Evolutionary conservation across 1,139 yeast species (phyloP).

Genomic region (Meyerozyma smithsonii): DNA sequence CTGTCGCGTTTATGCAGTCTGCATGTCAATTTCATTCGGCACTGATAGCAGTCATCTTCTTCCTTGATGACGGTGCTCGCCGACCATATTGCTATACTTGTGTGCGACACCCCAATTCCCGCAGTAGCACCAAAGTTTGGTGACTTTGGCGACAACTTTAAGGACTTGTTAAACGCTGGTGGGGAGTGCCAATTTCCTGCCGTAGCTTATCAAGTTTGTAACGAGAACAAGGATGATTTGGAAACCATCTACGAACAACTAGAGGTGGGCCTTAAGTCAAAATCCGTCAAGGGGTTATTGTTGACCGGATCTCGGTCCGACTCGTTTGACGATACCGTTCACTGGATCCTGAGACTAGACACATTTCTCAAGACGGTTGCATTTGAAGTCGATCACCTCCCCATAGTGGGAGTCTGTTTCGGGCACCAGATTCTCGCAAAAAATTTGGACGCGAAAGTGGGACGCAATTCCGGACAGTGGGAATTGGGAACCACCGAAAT

Average conservation of each 20-base stretch:
- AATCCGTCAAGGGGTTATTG: slow-evolving; percentile 42
- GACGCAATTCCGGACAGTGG: slow-evolving; percentile 52
- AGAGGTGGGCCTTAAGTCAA: slow-evolving; percentile 20
- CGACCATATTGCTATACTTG: slow-evolving; percentile 40
- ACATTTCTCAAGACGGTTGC: slow-evolving; percentile 32
- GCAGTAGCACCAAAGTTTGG: slow-evolving; percentile 32
- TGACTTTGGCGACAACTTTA: slow-evolving; percentile 50
- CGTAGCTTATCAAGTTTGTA: slow-evolving; percentile 5
- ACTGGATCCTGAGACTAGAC: slow-evolving; percentile 51
- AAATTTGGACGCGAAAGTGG: slow-evolving; percentile 59
- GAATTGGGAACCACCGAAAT: slow-evolving; percentile 62
- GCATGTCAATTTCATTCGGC: too few species aligned
- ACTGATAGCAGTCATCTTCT: too few species aligned
- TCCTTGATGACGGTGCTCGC: slow-evolving; percentile 8
- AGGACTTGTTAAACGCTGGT: slow-evolving; percentile 20
- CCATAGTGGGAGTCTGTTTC: slow-evolving; percentile 69
- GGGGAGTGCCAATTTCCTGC: slow-evolving; percentile 8
- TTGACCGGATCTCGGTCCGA: slow-evolving; percentile 66
- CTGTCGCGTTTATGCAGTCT: too few species aligned
- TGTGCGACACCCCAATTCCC: slow-evolving; percentile 40
- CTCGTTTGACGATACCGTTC: slow-evolving; percentile 43
- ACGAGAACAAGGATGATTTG: slow-evolving; percentile 7
- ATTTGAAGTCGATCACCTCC: slow-evolving; percentile 26
- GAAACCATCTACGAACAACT: slow-evolving; percentile 16
- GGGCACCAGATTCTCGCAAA: slow-evolving; percentile 80